Percentiles rank a stretch among this genome's conserved stretches.
Evolutionary conservation across 179 eudicot species (phyloP).

Genomic region (Gypsophila paniculata): DNA sequence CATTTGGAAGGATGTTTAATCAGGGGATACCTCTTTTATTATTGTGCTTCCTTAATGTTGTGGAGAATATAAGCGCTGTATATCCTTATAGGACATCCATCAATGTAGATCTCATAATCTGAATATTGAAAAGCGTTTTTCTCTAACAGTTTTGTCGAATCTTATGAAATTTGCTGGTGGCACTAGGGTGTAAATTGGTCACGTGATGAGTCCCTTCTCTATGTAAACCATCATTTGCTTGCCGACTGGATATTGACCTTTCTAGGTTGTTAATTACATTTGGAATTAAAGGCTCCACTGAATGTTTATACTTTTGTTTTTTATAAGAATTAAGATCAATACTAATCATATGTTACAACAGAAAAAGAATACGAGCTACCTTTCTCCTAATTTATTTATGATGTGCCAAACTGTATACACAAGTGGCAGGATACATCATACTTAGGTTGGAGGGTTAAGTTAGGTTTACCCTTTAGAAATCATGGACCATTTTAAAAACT

Average conservation of each 20-base stretch:
- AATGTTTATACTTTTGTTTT: neutral
- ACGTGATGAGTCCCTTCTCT: neutral
- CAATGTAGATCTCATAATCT: neutral
- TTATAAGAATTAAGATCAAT: neutral
- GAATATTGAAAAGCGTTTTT: neutral
- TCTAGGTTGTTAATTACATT: neutral
- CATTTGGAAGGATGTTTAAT: neutral
- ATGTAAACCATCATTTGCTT: neutral
- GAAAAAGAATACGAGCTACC: neutral
- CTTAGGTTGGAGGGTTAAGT: neutral
- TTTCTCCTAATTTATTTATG: neutral
- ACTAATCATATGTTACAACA: neutral
- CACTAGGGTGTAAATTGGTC: neutral
- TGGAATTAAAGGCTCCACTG: neutral
- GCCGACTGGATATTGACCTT: neutral
- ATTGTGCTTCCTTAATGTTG: no score
- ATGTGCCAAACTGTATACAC: neutral
- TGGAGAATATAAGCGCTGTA: neutral
- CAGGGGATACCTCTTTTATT: neutral
- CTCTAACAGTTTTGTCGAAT: neutral
- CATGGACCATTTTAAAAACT: neutral
- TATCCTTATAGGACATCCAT: neutral
- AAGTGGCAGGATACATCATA: neutral
- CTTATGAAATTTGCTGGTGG: neutral
- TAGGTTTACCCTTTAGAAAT: neutral